These are phyloP conservation scores for Paracamarosporium sp. DNA, from an alignment of 2,329 filamentous ascomycete genomes.

Conservation along the genomic window DNA sequence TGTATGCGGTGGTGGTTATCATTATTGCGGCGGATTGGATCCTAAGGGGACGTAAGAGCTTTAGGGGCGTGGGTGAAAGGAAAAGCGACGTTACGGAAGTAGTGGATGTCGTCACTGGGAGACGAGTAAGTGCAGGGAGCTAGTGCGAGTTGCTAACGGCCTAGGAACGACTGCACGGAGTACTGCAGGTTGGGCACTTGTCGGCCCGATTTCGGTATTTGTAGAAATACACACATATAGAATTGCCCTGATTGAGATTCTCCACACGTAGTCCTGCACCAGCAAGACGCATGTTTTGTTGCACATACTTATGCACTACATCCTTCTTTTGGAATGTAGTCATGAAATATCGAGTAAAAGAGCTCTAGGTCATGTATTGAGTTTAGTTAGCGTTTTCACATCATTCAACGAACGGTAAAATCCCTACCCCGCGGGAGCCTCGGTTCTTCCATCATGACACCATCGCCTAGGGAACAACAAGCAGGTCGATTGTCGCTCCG, in stretches of 20 bases:
- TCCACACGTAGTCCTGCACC: background rate
- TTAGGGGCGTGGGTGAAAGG: constrained; percentile 35
- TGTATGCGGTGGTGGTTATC: constrained; percentile 32
- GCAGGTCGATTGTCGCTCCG: constrained; percentile 2
- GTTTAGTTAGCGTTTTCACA: too few relatives aligned
- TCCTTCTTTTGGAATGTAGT: too few relatives aligned
- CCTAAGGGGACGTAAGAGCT: constrained; percentile 36
- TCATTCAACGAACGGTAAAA: too few relatives aligned
- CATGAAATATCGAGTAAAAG: too few relatives aligned
- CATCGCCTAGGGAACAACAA: constrained; percentile 5
- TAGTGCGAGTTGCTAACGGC: background rate
- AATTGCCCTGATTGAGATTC: background rate
- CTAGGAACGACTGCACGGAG: background rate
- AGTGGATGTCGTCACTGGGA: constrained; percentile 17
- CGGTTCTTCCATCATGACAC: background rate
- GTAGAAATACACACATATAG: background rate
- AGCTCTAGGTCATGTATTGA: too few relatives aligned
- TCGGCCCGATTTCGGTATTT: background rate
- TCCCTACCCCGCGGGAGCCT: background rate
- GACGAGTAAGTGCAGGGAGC: background rate
- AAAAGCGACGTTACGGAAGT: constrained; percentile 30
- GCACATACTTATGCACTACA: too few relatives aligned
- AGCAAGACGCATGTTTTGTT: too few relatives aligned
- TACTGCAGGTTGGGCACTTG: background rate
- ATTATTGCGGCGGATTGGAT: constrained; percentile 41